Conservation (phyloP, 257 asterid genomes). For the Leonotis leonurus region DNA sequence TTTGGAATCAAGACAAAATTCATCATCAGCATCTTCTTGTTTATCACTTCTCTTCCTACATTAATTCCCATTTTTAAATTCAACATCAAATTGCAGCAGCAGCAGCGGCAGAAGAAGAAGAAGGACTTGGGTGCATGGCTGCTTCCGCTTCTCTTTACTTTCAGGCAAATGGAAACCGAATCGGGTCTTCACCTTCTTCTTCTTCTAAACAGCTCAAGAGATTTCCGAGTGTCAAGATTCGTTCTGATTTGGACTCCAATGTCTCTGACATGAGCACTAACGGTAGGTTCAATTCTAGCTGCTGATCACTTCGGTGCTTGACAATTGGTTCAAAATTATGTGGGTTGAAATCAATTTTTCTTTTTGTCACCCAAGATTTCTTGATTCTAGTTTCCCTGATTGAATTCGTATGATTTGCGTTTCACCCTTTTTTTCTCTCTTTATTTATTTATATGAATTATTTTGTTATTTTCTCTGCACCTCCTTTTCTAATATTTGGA, state of each 20-base stretch:
- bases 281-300: constrained; percentile 34
- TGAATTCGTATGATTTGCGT: constrained; percentile 1
- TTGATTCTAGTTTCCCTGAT: neutral
- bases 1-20: constrained; percentile 17
- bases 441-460: neutral
- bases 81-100: constrained; percentile 10
- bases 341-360: neutral
- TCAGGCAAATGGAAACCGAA: constrained; percentile 41
- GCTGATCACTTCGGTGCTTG: neutral
- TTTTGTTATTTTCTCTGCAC: neutral
- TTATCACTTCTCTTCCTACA: neutral
- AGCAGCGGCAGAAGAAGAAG: neutral
- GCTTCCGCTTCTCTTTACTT: constrained; percentile 41
- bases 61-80: neutral
- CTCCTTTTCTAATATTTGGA: neutral
- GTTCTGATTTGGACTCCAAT: constrained; percentile 80
- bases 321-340: neutral
- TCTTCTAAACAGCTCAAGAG: constrained; percentile 28
- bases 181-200: constrained; percentile 20
- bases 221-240: constrained; percentile 39
- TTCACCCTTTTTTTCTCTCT: neutral
- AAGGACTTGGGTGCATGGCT: constrained; percentile 25
- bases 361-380: neutral
- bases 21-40: constrained; percentile 18
- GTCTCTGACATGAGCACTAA: constrained; percentile 86